These are phyloP conservation scores for Kwoniella dendrophila DNA, from an alignment of 768 basidiomycete genomes.

Conservation along the genomic window DNA sequence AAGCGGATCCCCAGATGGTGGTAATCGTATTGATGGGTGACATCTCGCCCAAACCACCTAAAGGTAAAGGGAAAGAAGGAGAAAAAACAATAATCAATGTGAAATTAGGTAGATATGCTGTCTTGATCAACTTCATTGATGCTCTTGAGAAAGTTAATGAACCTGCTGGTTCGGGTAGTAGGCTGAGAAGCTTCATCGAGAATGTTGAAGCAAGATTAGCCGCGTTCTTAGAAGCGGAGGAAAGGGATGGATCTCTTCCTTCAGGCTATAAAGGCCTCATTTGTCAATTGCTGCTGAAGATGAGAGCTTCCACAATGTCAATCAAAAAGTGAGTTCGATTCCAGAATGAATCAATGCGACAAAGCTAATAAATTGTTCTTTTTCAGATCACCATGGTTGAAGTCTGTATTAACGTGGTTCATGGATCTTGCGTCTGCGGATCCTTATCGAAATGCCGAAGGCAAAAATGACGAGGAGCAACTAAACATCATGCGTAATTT, in stretches of 20 bases:
- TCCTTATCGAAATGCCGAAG: not conserved
- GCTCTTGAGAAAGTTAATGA: constrained; percentile 29
- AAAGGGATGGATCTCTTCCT: constrained; percentile 30
- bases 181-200: constrained; percentile 31
- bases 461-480: constrained; percentile 9
- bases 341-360: not conserved
- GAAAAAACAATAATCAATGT: constrained; percentile 21
- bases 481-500: not conserved
- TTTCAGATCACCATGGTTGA: constrained; percentile 20
- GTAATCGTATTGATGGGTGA: constrained; percentile 44
- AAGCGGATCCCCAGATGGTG: constrained; percentile 47
- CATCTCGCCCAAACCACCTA: constrained; percentile 24
- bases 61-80: constrained; percentile 38
- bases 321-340: constrained; percentile 23
- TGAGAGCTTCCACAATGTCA: constrained; percentile 34
- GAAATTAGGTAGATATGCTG: constrained; percentile 43
- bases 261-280: constrained; percentile 28
- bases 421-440: constrained; percentile 8
- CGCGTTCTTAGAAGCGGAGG: constrained; percentile 31
- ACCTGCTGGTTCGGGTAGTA: constrained; percentile 9
- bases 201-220: constrained; percentile 33
- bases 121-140: constrained; percentile 31
- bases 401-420: constrained; percentile 22
- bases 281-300: constrained; percentile 27
- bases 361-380: not conserved